phyloP scores from a whole-genome alignment of 257 asterid genomes.

The Penstemon barbatus region DNA sequence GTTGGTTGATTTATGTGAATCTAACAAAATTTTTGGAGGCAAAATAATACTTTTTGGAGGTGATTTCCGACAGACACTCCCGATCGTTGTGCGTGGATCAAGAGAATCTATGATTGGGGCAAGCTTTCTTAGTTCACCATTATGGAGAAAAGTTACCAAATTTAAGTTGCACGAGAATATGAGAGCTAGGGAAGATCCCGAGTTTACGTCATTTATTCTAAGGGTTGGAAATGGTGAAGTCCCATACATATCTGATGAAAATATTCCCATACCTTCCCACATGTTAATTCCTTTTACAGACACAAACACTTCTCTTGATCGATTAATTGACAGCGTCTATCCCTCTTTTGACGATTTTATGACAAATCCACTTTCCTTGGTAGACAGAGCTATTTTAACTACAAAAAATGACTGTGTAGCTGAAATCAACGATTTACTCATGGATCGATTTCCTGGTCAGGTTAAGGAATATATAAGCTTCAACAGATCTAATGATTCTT shows the following conservation, averaged over 20 bases:
- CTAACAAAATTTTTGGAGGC: neutral
- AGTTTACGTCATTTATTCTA: neutral
- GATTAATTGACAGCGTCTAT: neutral
- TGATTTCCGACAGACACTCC: no score
- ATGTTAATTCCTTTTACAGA: no score
- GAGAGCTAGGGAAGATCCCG: neutral
- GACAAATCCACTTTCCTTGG: neutral
- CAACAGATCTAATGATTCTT: neutral
- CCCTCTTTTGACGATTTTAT: neutral
- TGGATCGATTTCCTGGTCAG: no score
- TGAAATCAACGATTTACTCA: no score
- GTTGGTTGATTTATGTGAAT: neutral
- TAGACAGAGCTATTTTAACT: no score
- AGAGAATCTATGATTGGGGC: neutral
- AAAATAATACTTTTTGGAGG: slow-evolving; percentile 1
- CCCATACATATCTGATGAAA: neutral
- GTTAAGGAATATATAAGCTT: neutral
- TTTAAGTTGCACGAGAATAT: neutral
- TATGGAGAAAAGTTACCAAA: no score
- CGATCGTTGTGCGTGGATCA: neutral
- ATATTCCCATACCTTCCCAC: no score
- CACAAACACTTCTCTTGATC: neutral
- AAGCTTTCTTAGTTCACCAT: neutral
- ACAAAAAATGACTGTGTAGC: no score
- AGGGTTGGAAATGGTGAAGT: neutral